phyloP scores from a whole-genome alignment of 1,284 basidiomycete genomes.

The Rhodofomes roseus region DNA sequence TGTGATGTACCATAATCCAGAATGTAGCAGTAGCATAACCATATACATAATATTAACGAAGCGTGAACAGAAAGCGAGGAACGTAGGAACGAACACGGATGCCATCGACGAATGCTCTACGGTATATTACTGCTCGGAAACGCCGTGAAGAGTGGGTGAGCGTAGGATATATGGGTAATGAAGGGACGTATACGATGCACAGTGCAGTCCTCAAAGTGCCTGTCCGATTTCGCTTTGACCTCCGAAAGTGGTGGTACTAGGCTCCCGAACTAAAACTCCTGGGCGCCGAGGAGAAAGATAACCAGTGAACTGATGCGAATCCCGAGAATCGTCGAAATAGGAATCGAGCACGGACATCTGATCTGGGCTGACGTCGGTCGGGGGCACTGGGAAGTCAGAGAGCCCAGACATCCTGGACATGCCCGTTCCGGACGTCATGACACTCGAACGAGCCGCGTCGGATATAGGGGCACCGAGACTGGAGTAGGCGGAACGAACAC shows the following conservation, averaged over 20 bases:
- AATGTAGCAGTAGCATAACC: constrained; percentile 5
- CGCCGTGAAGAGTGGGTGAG: neutral
- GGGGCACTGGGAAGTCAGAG: constrained; percentile 71
- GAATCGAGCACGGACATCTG: constrained; percentile 21
- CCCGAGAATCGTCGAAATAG: constrained; percentile 18
- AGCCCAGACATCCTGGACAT: constrained; percentile 63
- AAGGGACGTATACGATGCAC: neutral
- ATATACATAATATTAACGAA: constrained; percentile 7
- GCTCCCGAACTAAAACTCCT: constrained; percentile 18
- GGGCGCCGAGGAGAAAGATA: constrained; percentile 12
- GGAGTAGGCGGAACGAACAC: constrained; percentile 24
- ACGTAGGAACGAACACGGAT: neutral
- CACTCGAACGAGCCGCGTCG: constrained; percentile 54
- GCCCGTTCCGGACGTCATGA: constrained; percentile 56
- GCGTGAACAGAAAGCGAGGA: constrained; percentile 3
- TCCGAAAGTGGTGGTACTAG: constrained; percentile 25
- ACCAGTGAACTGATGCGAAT: constrained; percentile 9
- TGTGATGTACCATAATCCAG: neutral
- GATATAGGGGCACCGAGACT: constrained; percentile 37
- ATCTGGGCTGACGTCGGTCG: constrained; percentile 27
- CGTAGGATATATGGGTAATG: neutral
- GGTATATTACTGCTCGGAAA: constrained; percentile 1
- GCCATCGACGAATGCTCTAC: constrained; percentile 1
- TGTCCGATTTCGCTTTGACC: constrained; percentile 24
- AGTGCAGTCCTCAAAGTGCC: constrained; percentile 17